Evolutionary conservation across 495 filamentous ascomycete genomes (phyloP), one percentile per base, ranked within the genome.

Genomic region (Xanthoparmelia taractica): DNA sequence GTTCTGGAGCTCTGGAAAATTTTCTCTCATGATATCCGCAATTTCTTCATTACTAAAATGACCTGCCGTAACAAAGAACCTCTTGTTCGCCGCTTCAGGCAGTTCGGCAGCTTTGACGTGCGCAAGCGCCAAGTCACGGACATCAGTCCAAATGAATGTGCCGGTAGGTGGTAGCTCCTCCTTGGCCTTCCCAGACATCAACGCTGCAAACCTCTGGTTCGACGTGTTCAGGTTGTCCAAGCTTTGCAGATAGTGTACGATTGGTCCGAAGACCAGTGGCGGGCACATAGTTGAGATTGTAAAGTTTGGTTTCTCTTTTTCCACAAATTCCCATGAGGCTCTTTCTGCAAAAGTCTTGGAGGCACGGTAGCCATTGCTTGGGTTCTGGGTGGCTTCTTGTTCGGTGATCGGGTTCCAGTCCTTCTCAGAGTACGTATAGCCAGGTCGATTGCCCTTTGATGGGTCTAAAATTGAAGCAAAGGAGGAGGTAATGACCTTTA

Each of bases 361-460:
- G 25, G 79, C 87, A 34, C 86, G 78, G 74, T 95, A 96, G 25
- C 85, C 85, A 4, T 79, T 81, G 8, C 81, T 64, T 29, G 74
- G 73, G 50, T 84, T 80, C 2, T 73, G 64, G 59, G 80, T 66
- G 4, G 87, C 84, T 65, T 91, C 81, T 66, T 88, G 85, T 66
- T 80, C 75, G 8, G 90, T 93, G 6, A 90, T 80, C 0, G 91
- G 90, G 74, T 94, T 94, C 92, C 92, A 97, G 55, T 86, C 84
- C 25, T 77, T 75, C 70, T 95, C 91, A 60, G 77, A 79, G 71
- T 91, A 95, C 20, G 77, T 78, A 62, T 82, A 77, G 54, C 78
- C 79, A 0, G 78, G 76, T 64, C 78, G 76, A 41, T 73, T 70
- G 25, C 78, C 79, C 61, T 78, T 75, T n/a, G 73, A 73, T 18